Evolutionary conservation across 1,284 basidiomycete genomes (phyloP).

Genomic region (Thelephora terrestris): DNA sequence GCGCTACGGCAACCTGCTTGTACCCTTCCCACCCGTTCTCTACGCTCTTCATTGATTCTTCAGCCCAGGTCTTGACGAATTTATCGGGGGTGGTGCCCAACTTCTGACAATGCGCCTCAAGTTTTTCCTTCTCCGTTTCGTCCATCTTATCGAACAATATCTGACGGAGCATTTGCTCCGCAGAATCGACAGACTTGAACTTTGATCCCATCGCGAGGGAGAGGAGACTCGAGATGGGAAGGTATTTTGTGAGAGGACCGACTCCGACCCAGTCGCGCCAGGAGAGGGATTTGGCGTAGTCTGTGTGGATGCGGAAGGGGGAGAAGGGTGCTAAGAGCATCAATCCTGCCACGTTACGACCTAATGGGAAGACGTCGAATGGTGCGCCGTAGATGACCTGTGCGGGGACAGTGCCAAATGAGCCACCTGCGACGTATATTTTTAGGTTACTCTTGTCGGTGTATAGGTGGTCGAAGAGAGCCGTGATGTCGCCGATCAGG

Average conservation of each 20-base stretch:
- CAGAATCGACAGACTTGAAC: slow-evolving; percentile 29
- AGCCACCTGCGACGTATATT: slow-evolving; percentile 42
- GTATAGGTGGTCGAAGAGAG: slow-evolving; percentile 41
- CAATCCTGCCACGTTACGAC: slow-evolving; percentile 33
- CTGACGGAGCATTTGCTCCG: slow-evolving; percentile 29
- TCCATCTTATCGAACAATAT: slow-evolving; percentile 32
- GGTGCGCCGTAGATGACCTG: slow-evolving; percentile 47
- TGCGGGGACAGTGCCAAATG: slow-evolving; percentile 42
- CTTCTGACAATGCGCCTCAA: slow-evolving; percentile 31
- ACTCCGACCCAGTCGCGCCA: slow-evolving; percentile 35
- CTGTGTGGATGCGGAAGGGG: slow-evolving; percentile 35
- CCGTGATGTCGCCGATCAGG: slow-evolving; percentile 35
- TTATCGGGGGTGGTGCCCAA: slow-evolving; percentile 31
- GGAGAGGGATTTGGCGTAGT: slow-evolving; percentile 33
- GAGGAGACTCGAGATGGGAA: slow-evolving; percentile 31
- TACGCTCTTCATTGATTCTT: slow-evolving; percentile 36
- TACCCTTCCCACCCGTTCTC: slow-evolving; percentile 43
- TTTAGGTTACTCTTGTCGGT: slow-evolving; percentile 29
- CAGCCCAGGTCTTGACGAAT: slow-evolving; percentile 30
- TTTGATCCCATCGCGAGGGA: slow-evolving; percentile 24
- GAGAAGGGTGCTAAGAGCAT: slow-evolving; percentile 37
- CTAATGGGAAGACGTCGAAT: slow-evolving; percentile 39
- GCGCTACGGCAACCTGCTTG: slow-evolving; percentile 29
- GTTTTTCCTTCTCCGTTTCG: slow-evolving; percentile 29
- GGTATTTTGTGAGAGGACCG: slow-evolving; percentile 32